Conservation (phyloP, 2,329 filamentous ascomycete species). For the Onygenales sp. region DNA sequence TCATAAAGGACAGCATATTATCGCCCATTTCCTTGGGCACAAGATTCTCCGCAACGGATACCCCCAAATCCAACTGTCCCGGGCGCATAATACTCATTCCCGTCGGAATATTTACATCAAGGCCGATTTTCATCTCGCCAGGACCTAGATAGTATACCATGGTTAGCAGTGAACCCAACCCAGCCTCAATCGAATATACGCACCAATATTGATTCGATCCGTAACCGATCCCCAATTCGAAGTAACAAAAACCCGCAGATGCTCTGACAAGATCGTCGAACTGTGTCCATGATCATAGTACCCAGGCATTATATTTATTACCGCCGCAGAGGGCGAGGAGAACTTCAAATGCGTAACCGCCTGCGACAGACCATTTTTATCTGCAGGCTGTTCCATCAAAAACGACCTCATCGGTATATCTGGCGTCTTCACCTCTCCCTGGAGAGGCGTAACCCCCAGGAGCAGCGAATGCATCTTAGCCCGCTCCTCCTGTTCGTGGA, state of each 20-base stretch:
- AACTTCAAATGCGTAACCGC: constrained; percentile 27
- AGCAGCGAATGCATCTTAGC: constrained; percentile 62
- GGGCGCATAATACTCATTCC: constrained; percentile 60
- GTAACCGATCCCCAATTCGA: constrained; percentile 69
- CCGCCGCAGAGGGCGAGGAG: constrained; percentile 29
- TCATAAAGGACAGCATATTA: constrained; percentile 55
- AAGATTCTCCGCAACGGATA: constrained; percentile 62
- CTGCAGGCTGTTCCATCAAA: constrained; percentile 45
- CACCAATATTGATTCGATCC: constrained; percentile 69
- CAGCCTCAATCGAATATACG: constrained; percentile 10
- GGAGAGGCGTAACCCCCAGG: constrained; percentile 59
- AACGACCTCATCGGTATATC: constrained; percentile 60
- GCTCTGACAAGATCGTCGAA: constrained; percentile 65
- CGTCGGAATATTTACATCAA: constrained; percentile 54
- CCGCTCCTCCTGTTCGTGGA: constrained; percentile 63
- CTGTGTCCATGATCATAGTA: constrained; percentile 47
- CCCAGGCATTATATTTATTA: constrained; percentile 62
- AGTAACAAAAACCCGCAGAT: constrained; percentile 64
- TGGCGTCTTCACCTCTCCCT: constrained; percentile 60
- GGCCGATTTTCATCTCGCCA: constrained; percentile 59
- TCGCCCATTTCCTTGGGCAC: constrained; percentile 52
- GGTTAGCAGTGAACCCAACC: neutral
- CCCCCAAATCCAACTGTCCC: constrained; percentile 66
- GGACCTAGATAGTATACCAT: constrained; percentile 37
- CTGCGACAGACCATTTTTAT: constrained; percentile 20